These are phyloP conservation scores for Teratosphaeria pseudoeucalypti DNA, from an alignment of 2,329 filamentous ascomycete species.

Conservation along the genomic window DNA sequence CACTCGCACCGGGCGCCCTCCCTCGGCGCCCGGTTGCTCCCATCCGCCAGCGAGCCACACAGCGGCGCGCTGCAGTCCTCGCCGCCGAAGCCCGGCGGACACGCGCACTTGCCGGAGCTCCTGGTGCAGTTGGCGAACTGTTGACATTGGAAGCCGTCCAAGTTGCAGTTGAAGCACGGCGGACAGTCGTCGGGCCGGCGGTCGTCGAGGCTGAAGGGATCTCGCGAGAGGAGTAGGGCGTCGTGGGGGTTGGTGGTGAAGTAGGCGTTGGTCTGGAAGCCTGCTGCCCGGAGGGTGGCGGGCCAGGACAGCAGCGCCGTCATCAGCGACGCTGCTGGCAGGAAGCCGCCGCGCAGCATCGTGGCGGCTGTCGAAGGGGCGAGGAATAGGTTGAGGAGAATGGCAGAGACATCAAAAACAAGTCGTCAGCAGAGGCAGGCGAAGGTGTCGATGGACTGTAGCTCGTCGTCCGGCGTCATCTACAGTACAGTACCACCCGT, in stretches of 20 bases:
- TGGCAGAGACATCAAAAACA: neutral
- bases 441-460: neutral
- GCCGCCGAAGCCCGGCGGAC: slow-evolving; percentile 84
- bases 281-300: slow-evolving; percentile 8
- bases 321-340: slow-evolving; percentile 11
- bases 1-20: slow-evolving; percentile 66
- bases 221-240: slow-evolving; percentile 15
- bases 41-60: slow-evolving; percentile 78
- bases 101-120: slow-evolving; percentile 85
- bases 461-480: neutral
- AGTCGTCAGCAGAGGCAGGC: neutral
- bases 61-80: slow-evolving; percentile 87
- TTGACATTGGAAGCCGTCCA: slow-evolving; percentile 81
- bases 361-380: slow-evolving; percentile 1
- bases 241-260: slow-evolving; percentile 17
- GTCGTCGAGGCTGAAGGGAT: slow-evolving; percentile 53
- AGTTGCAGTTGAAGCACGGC: slow-evolving; percentile 94
- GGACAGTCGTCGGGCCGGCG: slow-evolving; percentile 68
- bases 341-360: slow-evolving; percentile 15
- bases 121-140: slow-evolving; percentile 85
- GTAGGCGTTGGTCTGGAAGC: slow-evolving; percentile 14
- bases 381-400: neutral
- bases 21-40: slow-evolving; percentile 66
- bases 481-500: neutral
- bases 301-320: slow-evolving; percentile 15